Conservation (phyloP, 2,329 filamentous ascomycete genomes). For the Leptographium wingfieldii region DNA sequence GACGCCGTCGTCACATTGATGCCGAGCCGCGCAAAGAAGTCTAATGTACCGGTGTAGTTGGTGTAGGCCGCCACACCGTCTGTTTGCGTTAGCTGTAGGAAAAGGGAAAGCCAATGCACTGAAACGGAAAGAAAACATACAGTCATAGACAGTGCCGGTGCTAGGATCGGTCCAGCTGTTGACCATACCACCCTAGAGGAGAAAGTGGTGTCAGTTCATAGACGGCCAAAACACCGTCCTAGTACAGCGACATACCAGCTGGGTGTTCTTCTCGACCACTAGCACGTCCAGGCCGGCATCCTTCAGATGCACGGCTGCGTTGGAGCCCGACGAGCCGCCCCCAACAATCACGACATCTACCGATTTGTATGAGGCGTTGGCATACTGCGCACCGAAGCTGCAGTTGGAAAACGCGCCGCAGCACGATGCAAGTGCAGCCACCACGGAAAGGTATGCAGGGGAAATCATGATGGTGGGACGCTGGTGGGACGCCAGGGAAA, state of each 20-base stretch:
- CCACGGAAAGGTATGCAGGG: not conserved
- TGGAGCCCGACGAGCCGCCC: conserved; percentile 24
- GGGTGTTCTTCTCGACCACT: conserved; percentile 22
- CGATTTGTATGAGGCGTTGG: not conserved
- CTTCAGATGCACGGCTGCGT: conserved; percentile 24
- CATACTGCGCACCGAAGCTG: not conserved
- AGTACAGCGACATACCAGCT: conserved; percentile 16
- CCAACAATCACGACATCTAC: conserved; percentile 23
- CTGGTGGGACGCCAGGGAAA: not conserved
- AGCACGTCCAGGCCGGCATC: conserved; percentile 21
- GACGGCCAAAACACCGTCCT: not conserved
- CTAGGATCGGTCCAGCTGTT: conserved; percentile 32
- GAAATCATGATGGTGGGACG: not conserved
- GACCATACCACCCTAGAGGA: conserved; percentile 32
- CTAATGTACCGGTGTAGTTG: conserved; percentile 24
- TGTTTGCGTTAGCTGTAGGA: not conserved
- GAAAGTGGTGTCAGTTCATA: not conserved
- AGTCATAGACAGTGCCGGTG: conserved; percentile 21
- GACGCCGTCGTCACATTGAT: conserved; percentile 18
- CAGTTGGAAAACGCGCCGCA: not conserved
- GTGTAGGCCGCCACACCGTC: conserved; percentile 24
- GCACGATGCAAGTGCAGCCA: not conserved
- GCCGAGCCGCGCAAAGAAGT: conserved; percentile 32
- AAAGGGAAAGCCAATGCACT: not conserved
- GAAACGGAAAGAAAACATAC: not conserved